Conservation (phyloP, 441 rosid species). For the Daphne laureola region DNA sequence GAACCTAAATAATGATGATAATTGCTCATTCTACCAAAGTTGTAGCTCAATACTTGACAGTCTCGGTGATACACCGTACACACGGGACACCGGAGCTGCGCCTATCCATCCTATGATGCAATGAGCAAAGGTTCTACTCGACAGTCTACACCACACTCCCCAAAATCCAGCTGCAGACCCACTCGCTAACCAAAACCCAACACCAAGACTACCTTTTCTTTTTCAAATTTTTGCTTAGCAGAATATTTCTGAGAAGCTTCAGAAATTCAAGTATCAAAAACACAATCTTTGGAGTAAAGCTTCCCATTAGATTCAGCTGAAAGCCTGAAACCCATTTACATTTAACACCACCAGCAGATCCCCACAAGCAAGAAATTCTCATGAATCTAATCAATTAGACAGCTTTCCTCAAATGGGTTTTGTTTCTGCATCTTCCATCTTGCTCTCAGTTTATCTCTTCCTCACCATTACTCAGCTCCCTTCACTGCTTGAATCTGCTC, state of each 20-base stretch:
- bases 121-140: conserved; percentile 5
- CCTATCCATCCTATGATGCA: conserved; percentile 14
- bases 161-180: conserved; percentile 4
- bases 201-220: conserved; percentile 11
- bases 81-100: too few species aligned
- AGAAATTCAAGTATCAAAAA: conserved; percentile 14
- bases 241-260: conserved; percentile 8
- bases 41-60: too few species aligned
- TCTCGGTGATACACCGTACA: too few species aligned
- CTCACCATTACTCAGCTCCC: conserved; percentile 11
- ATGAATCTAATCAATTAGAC: conserved; percentile 48
- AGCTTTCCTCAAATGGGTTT: conserved; percentile 41
- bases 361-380: conserved; percentile 17
- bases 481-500: conserved; percentile 36
- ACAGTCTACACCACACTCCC: too few species aligned
- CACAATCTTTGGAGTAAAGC: conserved; percentile 11
- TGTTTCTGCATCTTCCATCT: conserved; percentile 30
- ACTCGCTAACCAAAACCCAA: conserved; percentile 13
- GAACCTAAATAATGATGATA: too few species aligned
- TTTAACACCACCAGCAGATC: conserved; percentile 9
- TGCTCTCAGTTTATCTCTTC: conserved; percentile 27
- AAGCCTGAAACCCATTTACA: conserved; percentile 21
- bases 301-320: conserved; percentile 17
- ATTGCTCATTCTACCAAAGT: too few species aligned
- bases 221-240: too few species aligned